These are phyloP conservation scores for Spatholobus suberectus DNA, from an alignment of 306 rosid species.

Conservation along the genomic window DNA sequence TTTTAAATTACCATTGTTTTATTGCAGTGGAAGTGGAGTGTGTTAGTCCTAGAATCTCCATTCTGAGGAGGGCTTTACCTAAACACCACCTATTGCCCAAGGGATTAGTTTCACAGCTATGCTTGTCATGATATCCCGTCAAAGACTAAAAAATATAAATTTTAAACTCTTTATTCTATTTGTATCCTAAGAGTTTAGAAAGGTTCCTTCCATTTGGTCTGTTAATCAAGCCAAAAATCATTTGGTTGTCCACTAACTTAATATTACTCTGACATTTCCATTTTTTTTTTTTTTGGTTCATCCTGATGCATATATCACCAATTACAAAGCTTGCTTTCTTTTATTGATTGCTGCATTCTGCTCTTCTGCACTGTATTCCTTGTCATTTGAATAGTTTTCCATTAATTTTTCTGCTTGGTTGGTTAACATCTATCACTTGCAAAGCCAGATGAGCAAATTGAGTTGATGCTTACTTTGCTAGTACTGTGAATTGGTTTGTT, in stretches of 20 bases:
- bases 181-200: not conserved
- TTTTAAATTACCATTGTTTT: not conserved
- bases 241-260: not conserved
- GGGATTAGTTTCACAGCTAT: conserved; percentile 3
- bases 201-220: not conserved
- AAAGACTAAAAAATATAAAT: not conserved
- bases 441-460: not conserved
- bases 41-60: not conserved
- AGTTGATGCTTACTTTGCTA: conserved; percentile 19
- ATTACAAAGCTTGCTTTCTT: not conserved
- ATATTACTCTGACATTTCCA: not conserved
- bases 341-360: not conserved
- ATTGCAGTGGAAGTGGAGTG: not conserved
- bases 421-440: not conserved
- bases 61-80: not conserved
- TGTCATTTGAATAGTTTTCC: not conserved
- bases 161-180: not conserved
- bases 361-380: not conserved
- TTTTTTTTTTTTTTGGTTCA: not conserved
- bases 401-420: not conserved
- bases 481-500: conserved; percentile 16
- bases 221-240: conserved; percentile 6
- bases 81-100: not conserved
- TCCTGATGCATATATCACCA: not conserved
- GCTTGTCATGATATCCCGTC: not conserved